Conservation (phyloP, 306 rosid genomes). For the Hippophae gyantsensis region DNA sequence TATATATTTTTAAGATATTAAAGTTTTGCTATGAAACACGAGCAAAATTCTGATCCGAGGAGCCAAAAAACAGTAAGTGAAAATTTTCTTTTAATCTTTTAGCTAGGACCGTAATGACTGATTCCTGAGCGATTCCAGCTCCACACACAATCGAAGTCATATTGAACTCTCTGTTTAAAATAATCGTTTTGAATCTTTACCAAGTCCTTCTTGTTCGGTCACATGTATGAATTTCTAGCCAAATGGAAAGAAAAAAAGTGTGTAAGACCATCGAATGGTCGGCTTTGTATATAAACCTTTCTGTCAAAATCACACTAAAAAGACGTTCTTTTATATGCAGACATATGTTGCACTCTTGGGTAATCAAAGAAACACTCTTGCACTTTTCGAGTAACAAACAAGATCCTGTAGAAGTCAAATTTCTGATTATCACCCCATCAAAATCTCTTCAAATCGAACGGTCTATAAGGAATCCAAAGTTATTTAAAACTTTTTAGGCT, state of each 20-base stretch:
- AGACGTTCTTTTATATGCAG: background rate
- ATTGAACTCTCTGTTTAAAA: no score
- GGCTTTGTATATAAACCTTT: background rate
- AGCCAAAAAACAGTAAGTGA: no score
- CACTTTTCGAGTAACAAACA: background rate
- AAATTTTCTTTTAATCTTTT: no score
- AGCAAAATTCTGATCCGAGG: no score
- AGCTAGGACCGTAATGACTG: no score
- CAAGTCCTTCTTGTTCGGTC: background rate
- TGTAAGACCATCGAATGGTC: background rate
- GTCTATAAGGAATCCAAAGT: constrained; percentile 17
- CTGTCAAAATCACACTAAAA: background rate
- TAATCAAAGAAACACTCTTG: background rate
- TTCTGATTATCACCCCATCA: background rate
- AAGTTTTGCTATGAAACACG: no score
- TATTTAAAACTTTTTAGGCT: background rate
- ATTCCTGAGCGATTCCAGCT: no score
- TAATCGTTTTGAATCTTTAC: no score
- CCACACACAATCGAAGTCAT: no score
- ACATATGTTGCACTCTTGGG: background rate
- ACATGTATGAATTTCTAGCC: background rate
- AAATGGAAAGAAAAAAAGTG: background rate
- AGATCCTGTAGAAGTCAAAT: background rate
- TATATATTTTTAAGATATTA: no score
- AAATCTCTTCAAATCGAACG: constrained; percentile 7